phyloP scores from a whole-genome alignment of 495 filamentous ascomycete genomes.

The Penicillium flavigenum region DNA sequence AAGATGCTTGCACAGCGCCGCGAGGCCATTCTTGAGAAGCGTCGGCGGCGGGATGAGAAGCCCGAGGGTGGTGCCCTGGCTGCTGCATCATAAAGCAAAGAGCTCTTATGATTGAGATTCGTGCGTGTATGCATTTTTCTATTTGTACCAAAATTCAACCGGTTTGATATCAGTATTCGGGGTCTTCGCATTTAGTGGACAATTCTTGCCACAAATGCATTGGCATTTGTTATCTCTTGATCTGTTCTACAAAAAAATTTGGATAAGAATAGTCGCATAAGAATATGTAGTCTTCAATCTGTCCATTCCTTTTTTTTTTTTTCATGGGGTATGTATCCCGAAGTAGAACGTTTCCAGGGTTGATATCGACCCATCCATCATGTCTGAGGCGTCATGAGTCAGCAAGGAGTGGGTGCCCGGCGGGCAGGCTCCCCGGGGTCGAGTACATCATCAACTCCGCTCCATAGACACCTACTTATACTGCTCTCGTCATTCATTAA shows the following conservation, averaged over 20 bases:
- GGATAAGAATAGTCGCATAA: neutral
- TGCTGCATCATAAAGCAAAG: conserved; percentile 36
- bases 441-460: conserved; percentile 44
- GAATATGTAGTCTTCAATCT: neutral
- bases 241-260: conserved; percentile 4
- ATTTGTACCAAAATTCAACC: conserved; percentile 41
- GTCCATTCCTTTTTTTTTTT: neutral
- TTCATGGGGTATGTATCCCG: conserved; percentile 5
- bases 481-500: conserved; percentile 33
- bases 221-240: conserved; percentile 4
- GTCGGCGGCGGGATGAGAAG: conserved; percentile 63
- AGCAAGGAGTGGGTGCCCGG: conserved; percentile 10
- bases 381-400: conserved; percentile 15
- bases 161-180: conserved; percentile 34
- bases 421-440: conserved; percentile 17
- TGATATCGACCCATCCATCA: neutral
- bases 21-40: conserved; percentile 80
- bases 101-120: conserved; percentile 16
- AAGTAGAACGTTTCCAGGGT: conserved; percentile 7
- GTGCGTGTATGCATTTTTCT: conserved; percentile 30
- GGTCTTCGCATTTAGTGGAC: conserved; percentile 6
- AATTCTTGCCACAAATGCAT: conserved; percentile 5
- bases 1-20: conserved; percentile 72
- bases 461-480: conserved; percentile 7
- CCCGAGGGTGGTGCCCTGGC: conserved; percentile 41